Conservation (phyloP, 2,329 filamentous ascomycete species). For the Niveomyces coronatus region DNA sequence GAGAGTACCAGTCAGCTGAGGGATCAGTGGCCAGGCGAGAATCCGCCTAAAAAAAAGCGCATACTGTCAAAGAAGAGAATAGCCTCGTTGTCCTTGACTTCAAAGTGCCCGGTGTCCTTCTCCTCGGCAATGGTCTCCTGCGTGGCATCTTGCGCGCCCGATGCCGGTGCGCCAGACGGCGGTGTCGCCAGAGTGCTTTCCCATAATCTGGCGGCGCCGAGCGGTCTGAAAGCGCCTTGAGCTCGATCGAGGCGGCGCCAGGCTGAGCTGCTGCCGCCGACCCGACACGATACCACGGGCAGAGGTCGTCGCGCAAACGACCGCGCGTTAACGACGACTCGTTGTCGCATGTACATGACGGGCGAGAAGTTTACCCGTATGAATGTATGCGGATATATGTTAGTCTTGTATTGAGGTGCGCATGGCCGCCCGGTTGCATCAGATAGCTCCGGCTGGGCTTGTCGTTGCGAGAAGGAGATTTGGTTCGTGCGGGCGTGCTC, state of each 20-base stretch:
- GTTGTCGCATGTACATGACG: constrained; percentile 3
- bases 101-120: constrained; percentile 71
- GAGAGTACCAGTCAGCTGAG: too few relatives aligned
- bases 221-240: background rate
- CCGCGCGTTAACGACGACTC: constrained; percentile 3
- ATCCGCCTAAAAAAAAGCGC: too few relatives aligned
- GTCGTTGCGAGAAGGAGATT: background rate
- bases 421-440: background rate
- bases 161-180: background rate
- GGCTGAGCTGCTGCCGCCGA: background rate
- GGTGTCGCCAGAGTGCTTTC: constrained; percentile 13
- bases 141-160: constrained; percentile 8
- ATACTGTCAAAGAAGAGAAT: constrained; percentile 85
- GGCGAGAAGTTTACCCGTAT: background rate
- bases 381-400: background rate
- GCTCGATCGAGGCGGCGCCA: background rate
- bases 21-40: too few relatives aligned
- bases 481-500: background rate
- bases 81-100: constrained; percentile 63
- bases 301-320: constrained; percentile 5
- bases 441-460: background rate
- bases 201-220: constrained; percentile 6
- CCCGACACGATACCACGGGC: background rate
- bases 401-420: background rate
- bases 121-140: constrained; percentile 33